Evolutionary conservation across 176 grass and related monocot genomes (phyloP).

Genomic region (Zoysia pacifica): DNA sequence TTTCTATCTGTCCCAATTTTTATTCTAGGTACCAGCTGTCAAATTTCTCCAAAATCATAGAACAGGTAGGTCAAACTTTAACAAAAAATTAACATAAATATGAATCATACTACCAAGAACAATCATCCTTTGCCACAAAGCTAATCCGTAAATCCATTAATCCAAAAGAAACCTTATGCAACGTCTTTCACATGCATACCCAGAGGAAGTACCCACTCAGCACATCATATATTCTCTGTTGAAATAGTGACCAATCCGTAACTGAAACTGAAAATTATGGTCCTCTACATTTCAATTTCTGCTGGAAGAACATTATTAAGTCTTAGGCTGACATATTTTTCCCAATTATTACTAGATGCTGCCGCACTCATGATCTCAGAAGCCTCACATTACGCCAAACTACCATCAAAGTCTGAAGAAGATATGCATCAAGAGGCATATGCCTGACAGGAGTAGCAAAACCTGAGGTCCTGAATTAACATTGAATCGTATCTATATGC

Average conservation of each 20-base stretch:
- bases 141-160: neutral
- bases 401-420: neutral
- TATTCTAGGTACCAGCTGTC: neutral
- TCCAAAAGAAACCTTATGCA: neutral
- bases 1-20: neutral
- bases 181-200: neutral
- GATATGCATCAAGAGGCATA: neutral
- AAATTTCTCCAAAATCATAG: neutral
- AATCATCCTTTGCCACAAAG: neutral
- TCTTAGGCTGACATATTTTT: conserved; percentile 7
- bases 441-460: neutral
- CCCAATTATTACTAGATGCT: neutral
- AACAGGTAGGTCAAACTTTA: neutral
- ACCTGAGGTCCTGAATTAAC: neutral
- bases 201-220: neutral
- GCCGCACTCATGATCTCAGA: neutral
- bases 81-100: no score
- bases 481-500: neutral
- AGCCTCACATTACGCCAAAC: neutral
- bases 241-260: neutral
- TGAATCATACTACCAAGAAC: neutral
- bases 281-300: neutral
- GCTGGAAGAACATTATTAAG: neutral
- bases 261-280: neutral
- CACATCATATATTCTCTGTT: neutral